These are phyloP conservation scores for Athelia sp. DNA, from an alignment of 1,284 basidiomycete genomes.

Conservation along the genomic window DNA sequence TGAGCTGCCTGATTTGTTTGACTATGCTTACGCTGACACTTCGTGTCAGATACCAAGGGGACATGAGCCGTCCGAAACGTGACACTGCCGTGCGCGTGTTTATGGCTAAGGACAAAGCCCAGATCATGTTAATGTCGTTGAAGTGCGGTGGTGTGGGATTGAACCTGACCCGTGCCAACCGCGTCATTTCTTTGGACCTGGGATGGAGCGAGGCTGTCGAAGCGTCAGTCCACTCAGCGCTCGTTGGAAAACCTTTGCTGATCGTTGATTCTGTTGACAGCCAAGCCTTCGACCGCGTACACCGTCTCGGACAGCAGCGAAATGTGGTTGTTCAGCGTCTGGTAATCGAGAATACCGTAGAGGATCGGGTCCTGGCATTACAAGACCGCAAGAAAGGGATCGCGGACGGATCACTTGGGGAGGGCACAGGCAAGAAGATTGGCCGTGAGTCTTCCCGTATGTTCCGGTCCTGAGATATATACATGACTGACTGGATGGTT, in stretches of 20 bases:
- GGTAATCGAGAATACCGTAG: conserved; percentile 53
- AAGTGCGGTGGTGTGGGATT: conserved; percentile 55
- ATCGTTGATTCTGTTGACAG: conserved; percentile 33
- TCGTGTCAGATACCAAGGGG: conserved; percentile 45
- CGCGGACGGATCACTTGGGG: conserved; percentile 56
- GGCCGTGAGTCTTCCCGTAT: conserved; percentile 35
- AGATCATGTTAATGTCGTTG: conserved; percentile 52
- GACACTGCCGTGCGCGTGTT: conserved; percentile 48
- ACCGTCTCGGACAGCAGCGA: conserved; percentile 49
- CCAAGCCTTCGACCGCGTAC: conserved; percentile 31
- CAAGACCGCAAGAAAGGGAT: conserved; percentile 55
- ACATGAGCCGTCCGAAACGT: conserved; percentile 47
- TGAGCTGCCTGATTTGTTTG: too few relatives aligned
- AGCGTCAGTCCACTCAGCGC: conserved; percentile 17
- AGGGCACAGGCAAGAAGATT: conserved; percentile 52
- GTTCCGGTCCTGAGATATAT: background rate
- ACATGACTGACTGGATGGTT: background rate
- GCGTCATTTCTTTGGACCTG: conserved; percentile 44
- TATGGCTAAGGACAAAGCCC: conserved; percentile 50
- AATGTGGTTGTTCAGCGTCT: conserved; percentile 55
- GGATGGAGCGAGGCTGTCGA: conserved; percentile 60
- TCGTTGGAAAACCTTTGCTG: conserved; percentile 40
- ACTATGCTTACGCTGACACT: too few relatives aligned
- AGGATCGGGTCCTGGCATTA: conserved; percentile 53
- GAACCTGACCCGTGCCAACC: conserved; percentile 56